Conservation (phyloP, 1,284 basidiomycete genomes). For the Ceratobasidium papillatum region DNA sequence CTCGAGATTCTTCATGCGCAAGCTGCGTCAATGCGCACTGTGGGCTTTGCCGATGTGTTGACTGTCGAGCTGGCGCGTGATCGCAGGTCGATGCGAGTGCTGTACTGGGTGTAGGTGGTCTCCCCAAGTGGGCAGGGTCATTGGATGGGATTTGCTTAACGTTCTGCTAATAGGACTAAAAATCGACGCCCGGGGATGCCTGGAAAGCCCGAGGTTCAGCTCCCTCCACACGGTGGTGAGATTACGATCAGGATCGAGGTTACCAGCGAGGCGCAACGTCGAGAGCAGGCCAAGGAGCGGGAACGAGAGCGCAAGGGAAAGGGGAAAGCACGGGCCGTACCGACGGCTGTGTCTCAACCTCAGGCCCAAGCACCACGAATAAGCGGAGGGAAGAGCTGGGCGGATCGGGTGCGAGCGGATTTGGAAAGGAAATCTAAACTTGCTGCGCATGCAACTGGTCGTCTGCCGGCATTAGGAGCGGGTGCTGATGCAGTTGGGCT, state of each 20-base stretch:
- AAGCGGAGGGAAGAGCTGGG: constrained; percentile 41
- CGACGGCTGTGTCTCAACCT: neutral
- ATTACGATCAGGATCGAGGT: constrained; percentile 59
- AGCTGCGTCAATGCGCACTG: constrained; percentile 73
- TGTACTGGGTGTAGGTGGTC: constrained; percentile 78
- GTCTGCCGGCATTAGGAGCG: neutral
- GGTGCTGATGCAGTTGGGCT: constrained; percentile 7
- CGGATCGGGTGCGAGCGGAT: constrained; percentile 11
- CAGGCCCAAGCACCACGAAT: neutral
- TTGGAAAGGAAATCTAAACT: constrained; percentile 25
- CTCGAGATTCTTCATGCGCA: constrained; percentile 83
- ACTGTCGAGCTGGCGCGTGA: constrained; percentile 69
- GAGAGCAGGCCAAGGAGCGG: constrained; percentile 16
- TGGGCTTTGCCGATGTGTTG: constrained; percentile 80
- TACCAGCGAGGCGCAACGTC: neutral
- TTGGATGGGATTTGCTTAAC: neutral
- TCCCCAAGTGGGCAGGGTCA: neutral
- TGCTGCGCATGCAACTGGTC: constrained; percentile 51
- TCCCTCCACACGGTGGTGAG: constrained; percentile 65
- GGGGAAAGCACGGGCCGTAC: neutral
- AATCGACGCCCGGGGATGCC: constrained; percentile 48
- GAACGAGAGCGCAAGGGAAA: neutral
- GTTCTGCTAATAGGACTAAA: constrained; percentile 16
- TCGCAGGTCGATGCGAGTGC: constrained; percentile 68
- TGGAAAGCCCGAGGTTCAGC: constrained; percentile 50